Base-by-base conservation (phyloP, 805 yeast genomes). In the Myxozyma kluyveri region DNA sequence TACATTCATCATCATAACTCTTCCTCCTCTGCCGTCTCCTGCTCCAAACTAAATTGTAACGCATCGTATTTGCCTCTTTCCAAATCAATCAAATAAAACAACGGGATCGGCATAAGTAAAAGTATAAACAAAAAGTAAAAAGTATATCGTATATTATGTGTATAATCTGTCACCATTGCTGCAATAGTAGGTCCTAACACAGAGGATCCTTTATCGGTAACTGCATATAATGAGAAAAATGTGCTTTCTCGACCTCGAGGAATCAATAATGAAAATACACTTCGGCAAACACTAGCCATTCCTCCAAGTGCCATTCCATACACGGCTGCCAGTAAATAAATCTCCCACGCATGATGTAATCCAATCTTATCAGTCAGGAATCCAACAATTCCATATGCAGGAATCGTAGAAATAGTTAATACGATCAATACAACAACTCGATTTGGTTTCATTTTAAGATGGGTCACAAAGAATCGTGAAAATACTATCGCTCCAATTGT, bases 171-270 rank as follows among this genome's bases (percentile, higher is more conserved):
- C 45, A 86, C 77, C 54, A 85, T 52, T 0, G 89, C 93, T n/a
- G 86, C 80, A 19, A 85, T 61, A 3, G 82, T 68, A 0, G 95
- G 93, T 0, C 95, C 93, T 26, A 86, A 58, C 3, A 86, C 78
- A 0, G 88, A 81, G 3, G 88, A 82, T 2, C 93, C 91, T 33
- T 86, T 86, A 66, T 86, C 93, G 1, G 95, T 86, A 36, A 86
- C 81, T 37, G 86, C 78, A 67, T 82, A 86, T 39, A 86, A 70
- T 12, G 91, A 83, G 68, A 86, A 86, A 63, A 85, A 86, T 4
- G 84, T 80, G 2, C 84, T 80, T 63, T 86, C 95, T 60, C 79
- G 81, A 4, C 93, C 93, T 42, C 71, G 74, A 18, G 95, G 95
- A 40, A 86, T 83, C 47, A 86, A 74, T 63, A 83, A 66, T 29